Base-by-base conservation (phyloP, 2,329 filamentous ascomycete species). In the Nemania bipapillata region DNA sequence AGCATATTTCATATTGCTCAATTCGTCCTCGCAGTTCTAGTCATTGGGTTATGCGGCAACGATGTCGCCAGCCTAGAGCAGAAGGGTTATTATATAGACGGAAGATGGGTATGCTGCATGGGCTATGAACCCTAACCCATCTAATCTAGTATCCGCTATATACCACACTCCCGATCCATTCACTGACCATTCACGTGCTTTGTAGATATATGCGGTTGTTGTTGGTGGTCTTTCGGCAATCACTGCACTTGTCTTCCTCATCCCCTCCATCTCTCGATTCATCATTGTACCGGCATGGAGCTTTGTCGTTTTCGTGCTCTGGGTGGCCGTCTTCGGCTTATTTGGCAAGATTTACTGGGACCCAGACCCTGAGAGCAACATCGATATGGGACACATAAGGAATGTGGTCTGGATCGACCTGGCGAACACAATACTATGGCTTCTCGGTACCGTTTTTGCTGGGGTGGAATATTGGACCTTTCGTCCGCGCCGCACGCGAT, bases 341-440 rank as follows among this genome's bases (percentile, higher is more conserved):
- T 97, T 97, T 78, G 94, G 90, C 62, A 89, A 86, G 81, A 81
- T 95, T 85, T 97, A 91, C 83, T 91, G 97, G 77, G 80, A 87
- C 62, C 89, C 90, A 75, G 79, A 93, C 66, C 79, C 90, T 0
- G 84, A 91, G 77, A 89, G 89, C 15, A 86, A 92, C 77, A 74
- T 75, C 47, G 89, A 86, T 57, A 86, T 95, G 65, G 82, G 84
- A 72, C 86, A 92, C 65, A 97, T 97, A 93, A 93, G 94, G 82
- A 89, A 90, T 77, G 92, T 93, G 4, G 92, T 96, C 17, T 97
- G 92, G 92, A 85, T 97, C 53, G 91, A 95, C 79, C 80, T 97
- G 58, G 83, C 87, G 54, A 92, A 91, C 78, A 86, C 93, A 79
- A 77, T 93, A 15, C 83, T 97, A 58, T 97, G 94, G 94, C 81